Conservation (phyloP, 495 filamentous ascomycete species). For the Hypoxylon fuscum region DNA sequence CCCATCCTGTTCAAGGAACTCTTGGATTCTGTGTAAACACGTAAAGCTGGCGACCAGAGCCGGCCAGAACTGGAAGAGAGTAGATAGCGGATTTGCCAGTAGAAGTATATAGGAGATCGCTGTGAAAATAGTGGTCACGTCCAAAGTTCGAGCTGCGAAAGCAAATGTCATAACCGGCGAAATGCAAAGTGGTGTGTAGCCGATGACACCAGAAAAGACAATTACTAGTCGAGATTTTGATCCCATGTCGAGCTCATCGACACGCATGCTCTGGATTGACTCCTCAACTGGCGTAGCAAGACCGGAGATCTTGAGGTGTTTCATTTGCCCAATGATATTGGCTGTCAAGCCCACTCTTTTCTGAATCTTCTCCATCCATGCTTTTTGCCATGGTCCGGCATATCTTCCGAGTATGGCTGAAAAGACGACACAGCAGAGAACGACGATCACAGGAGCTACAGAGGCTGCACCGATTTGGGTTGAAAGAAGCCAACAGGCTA, state of each 20-base stretch:
- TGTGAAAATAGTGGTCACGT: slow-evolving; percentile 64
- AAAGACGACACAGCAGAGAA: slow-evolving; percentile 37
- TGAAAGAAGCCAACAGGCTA: slow-evolving; percentile 44
- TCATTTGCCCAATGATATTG: slow-evolving; percentile 56
- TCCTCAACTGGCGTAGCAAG: slow-evolving; percentile 44
- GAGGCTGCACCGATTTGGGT: slow-evolving; percentile 40
- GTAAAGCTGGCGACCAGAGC: slow-evolving; percentile 55
- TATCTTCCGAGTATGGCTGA: slow-evolving; percentile 34
- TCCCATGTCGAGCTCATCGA: slow-evolving; percentile 53
- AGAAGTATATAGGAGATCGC: slow-evolving; percentile 68
- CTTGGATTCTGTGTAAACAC: slow-evolving; percentile 53
- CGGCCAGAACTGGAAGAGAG: slow-evolving; percentile 64
- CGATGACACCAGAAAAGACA: slow-evolving; percentile 42
- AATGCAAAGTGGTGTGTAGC: slow-evolving; percentile 61
- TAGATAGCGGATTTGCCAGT: slow-evolving; percentile 63
- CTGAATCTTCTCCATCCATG: slow-evolving; percentile 57
- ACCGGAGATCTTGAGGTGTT: slow-evolving; percentile 58
- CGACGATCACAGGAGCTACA: slow-evolving; percentile 40
- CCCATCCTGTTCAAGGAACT: slow-evolving; percentile 49
- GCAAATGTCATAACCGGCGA: slow-evolving; percentile 55
- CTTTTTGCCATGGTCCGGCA: slow-evolving; percentile 47
- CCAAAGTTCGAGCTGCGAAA: slow-evolving; percentile 52
- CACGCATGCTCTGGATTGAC: slow-evolving; percentile 51
- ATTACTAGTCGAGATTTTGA: slow-evolving; percentile 54
- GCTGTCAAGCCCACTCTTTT: slow-evolving; percentile 53